Percentiles rank a stretch among this genome's conserved stretches.
Conservation (phyloP, 2,329 filamentous ascomycete species). For the Tolypocladium ovalisporum region DNA sequence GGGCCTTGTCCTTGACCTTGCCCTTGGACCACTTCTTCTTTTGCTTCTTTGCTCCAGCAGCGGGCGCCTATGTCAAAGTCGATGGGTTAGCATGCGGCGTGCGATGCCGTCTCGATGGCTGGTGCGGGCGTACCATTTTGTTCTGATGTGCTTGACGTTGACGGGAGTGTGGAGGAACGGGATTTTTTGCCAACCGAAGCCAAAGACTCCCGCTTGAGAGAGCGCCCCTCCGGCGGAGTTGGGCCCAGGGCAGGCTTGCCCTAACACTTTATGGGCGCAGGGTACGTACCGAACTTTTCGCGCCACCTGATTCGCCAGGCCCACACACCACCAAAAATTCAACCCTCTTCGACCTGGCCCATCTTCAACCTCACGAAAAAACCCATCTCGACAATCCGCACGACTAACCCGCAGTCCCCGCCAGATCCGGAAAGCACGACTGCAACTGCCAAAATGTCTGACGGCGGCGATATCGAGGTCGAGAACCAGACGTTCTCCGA, state of each 20-base stretch:
- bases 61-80: conserved; percentile 24
- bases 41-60: conserved; percentile 38
- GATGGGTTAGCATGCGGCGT: not conserved
- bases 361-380: conserved; percentile 24
- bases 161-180: conserved; percentile 23
- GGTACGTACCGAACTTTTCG: conserved; percentile 16
- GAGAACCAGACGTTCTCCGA: conserved; percentile 64
- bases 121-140: conserved; percentile 29
- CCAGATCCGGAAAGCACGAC: conserved; percentile 25
- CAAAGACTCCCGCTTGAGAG: conserved; percentile 17
- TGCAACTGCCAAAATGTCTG: conserved; percentile 67
- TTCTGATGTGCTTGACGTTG: conserved; percentile 29
- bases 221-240: conserved; percentile 13
- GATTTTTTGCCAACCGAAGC: conserved; percentile 17
- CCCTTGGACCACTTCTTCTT: conserved; percentile 42
- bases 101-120: conserved; percentile 1
- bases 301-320: conserved; percentile 23
- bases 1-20: conserved; percentile 99
- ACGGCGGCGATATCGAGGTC: conserved; percentile 88
- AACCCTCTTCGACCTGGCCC: conserved; percentile 19
- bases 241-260: conserved; percentile 30
- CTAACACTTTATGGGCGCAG: conserved; percentile 21
- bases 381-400: conserved; percentile 25
- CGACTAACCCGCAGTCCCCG: conserved; percentile 26
- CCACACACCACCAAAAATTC: conserved; percentile 26